phyloP scores from a whole-genome alignment of 192 early-diverging fungal species.

The Gonapodya sp. region DNA sequence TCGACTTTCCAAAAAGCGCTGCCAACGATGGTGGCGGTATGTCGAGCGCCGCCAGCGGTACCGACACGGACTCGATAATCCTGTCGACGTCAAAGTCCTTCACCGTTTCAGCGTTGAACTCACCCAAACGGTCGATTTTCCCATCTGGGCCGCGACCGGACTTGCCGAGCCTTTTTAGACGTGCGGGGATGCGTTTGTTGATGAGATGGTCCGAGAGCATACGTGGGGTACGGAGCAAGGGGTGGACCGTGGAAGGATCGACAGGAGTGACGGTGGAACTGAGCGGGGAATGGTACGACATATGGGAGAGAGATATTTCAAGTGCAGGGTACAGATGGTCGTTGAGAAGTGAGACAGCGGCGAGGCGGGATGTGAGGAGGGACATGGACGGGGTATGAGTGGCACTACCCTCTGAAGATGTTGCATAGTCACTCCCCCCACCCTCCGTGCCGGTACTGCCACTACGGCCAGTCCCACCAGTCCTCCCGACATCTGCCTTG shows the following conservation, averaged over 20 bases:
- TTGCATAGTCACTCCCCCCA: too few relatives aligned
- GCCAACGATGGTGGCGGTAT: too few relatives aligned
- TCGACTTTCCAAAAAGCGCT: too few relatives aligned
- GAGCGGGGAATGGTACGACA: too few relatives aligned
- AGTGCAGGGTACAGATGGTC: neutral
- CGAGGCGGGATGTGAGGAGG: neutral
- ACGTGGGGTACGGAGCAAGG: neutral
- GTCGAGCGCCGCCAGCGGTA: neutral
- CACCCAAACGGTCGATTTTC: neutral
- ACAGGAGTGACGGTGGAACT: neutral
- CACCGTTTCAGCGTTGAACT: neutral
- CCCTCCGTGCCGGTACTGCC: too few relatives aligned
- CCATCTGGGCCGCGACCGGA: neutral
- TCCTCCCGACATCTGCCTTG: too few relatives aligned
- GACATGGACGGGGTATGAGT: neutral
- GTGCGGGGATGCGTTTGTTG: neutral
- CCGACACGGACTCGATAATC: neutral
- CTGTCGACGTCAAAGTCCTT: neutral
- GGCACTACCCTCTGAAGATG: too few relatives aligned
- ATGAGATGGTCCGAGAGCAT: neutral
- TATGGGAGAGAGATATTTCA: too few relatives aligned
- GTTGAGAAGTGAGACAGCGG: neutral
- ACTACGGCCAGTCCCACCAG: too few relatives aligned
- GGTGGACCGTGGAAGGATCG: neutral
- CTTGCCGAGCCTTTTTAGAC: neutral